Evolutionary conservation across 805 yeast genomes (phyloP), one percentile per base, ranked within the genome.

Genomic region (Teunomyces pallodes): DNA sequence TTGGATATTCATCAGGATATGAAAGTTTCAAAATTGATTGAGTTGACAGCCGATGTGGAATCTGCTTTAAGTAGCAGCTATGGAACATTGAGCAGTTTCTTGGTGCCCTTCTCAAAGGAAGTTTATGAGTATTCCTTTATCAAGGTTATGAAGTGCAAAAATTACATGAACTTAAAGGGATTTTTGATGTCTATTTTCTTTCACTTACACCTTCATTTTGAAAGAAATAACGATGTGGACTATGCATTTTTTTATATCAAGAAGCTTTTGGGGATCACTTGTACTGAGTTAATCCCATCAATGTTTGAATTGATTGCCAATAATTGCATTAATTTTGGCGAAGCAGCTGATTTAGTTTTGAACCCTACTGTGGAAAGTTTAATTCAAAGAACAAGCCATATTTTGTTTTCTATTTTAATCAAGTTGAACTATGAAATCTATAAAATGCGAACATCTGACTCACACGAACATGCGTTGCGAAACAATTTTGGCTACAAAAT

Each of bases 181-280:
- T 61, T 72, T 14, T 46, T 54, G 4, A 42, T 62, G 13, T 61
- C 70, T 1, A 43, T 70, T 17, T 62, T 64, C 46, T 61, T 55
- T 32, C 72, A 69, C 42, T 45, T 81, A 3, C 66, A 66, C 46
- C 52, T 69, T n/a, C 70, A 72, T 50, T 78, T 72, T 49, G 80
- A 75, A 51, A 42, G 46, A 6, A 53, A 54, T 14, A 47, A 54
- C 0, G 58, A 70, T 20, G 27, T 53, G 0, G 60, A 59, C 1
- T 61, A 68, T 40, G 59, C 76, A 1, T 70, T 62, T 48, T 65
- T 64, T 42, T 72, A 66, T 49, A 46, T 71, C 33, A 67, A 64
- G 42, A 70, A 70, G 42, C 43, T 63, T 5, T 43, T 63, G 27
- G 39, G 72, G 1, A 56, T 55, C 3, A 27, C 57, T 9, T 48